Evolutionary conservation across 2,329 filamentous ascomycete species (phyloP).

Genomic region (Cladosporium sp.): DNA sequence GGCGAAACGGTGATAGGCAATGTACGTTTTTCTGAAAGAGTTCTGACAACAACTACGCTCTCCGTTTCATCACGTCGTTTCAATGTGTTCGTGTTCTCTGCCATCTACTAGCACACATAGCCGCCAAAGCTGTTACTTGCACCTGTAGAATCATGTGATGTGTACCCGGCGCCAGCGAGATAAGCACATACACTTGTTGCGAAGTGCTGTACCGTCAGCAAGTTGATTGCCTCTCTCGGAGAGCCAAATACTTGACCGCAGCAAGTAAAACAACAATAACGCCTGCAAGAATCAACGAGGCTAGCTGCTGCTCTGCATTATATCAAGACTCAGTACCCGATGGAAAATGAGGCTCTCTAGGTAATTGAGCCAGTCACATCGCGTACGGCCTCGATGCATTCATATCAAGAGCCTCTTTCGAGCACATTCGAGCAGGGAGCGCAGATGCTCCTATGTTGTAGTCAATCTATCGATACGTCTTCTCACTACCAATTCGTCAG

Average conservation of each 20-base stretch:
- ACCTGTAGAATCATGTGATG: background rate
- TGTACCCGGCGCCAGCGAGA: background rate
- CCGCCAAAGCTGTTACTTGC: background rate
- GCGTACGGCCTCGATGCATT: no score
- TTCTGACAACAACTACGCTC: background rate
- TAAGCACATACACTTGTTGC: background rate
- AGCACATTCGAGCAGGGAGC: no score
- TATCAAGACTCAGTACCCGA: no score
- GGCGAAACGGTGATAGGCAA: conserved; percentile 14
- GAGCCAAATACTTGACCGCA: background rate
- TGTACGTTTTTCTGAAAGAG: conserved; percentile 16
- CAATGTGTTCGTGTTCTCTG: background rate
- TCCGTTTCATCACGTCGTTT: background rate
- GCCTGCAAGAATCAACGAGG: background rate
- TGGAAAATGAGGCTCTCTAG: no score
- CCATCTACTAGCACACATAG: background rate
- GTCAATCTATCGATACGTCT: no score
- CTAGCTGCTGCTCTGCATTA: no score
- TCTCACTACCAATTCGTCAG: no score
- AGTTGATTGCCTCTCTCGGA: background rate
- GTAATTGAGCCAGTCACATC: no score
- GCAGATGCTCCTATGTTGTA: no score
- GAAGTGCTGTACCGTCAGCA: background rate
- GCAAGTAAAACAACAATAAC: background rate
- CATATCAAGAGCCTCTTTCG: no score